Percentiles rank a stretch among this genome's conserved stretches.
phyloP scores from a whole-genome alignment of 768 basidiomycete genomes.

The Boletus vermiculosoides region DNA sequence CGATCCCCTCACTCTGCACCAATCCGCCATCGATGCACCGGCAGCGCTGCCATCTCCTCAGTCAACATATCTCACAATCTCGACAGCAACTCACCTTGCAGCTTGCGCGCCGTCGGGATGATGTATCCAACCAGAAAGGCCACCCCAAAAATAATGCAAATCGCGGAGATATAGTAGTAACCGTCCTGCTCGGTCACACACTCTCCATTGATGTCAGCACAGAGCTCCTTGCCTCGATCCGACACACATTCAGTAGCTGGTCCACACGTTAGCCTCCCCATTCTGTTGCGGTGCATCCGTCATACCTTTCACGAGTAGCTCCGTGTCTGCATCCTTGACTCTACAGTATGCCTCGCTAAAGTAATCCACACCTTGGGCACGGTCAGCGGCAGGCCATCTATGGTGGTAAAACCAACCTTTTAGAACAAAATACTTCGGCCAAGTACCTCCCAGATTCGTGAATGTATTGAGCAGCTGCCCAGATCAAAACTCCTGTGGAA shows the following conservation, averaged over 20 bases:
- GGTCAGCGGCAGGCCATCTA: constrained; percentile 9
- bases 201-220: constrained; percentile 69
- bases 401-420: constrained; percentile 52
- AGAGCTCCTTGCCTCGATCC: constrained; percentile 82
- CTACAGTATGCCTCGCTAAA: constrained; percentile 85
- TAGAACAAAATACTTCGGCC: constrained; percentile 96
- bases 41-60: constrained; percentile 49
- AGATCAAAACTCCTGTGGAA: constrained; percentile 6
- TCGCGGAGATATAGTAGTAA: constrained; percentile 78
- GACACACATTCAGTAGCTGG: constrained; percentile 87
- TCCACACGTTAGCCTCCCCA: constrained; percentile 11
- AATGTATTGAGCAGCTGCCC: constrained; percentile 89
- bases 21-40: constrained; percentile 70
- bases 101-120: constrained; percentile 75
- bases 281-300: neutral
- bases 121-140: constrained; percentile 72
- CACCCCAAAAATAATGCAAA: constrained; percentile 81
- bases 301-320: constrained; percentile 56
- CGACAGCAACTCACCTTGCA: constrained; percentile 67
- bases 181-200: constrained; percentile 89
- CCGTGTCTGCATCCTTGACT: constrained; percentile 55
- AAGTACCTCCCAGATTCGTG: constrained; percentile 95
- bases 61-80: constrained; percentile 3
- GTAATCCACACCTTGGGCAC: constrained; percentile 69
- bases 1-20: constrained; percentile 32